Base-by-base conservation (phyloP, 2,329 filamentous ascomycete species). In the Talaromyces funiculosus region DNA sequence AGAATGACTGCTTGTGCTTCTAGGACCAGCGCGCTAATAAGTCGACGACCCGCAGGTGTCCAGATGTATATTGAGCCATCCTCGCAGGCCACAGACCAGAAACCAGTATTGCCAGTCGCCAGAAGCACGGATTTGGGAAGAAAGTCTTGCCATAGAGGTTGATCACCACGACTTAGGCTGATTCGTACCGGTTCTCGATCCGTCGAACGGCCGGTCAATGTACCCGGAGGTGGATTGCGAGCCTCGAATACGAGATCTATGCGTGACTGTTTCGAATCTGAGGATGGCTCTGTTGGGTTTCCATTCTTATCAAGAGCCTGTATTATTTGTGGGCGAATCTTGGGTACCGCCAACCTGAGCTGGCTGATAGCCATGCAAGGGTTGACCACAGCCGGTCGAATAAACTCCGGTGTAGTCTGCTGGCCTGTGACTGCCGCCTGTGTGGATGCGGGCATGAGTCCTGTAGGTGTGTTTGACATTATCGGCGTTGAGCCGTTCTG, bases 1-100 rank as follows among this genome's bases (percentile, higher is more conserved):
- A 99, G 81, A 60, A 99, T 94, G 33, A 97, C 92, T 0, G 94
- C 90, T 68, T 97, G 92, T 2, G 93, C 87, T 76, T 99, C 94
- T 16, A 97, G 78, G 5, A 97, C 84, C 65, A 97, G 82, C 4
- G 92, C 87, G 68, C 90, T 96, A 59, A 96, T 80, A 22, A 96
- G 80, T 57, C 95, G 85, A 63, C 95, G 86, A 12, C 94, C 94
- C 14, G 92, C 91, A 1, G 93, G 91, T 1, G 92, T 93, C 92
- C 94, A 99, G 8, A 90, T 84, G 70, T 96, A 90, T 7, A 99
- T 73, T 18, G 87, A 90, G 16, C 92, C 94, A 70, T 97, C 94
- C 72, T 99, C 94, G 69, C 92, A 97, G 9, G 90, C 92, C 16
- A 89, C 93, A 0, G 90, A 89, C 90, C 94, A 99, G 71, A 97